Percentiles rank a stretch among this genome's conserved stretches.
These are phyloP conservation scores for Trichoderma virens DNA, from an alignment of 495 filamentous ascomycete genomes.

Conservation along the genomic window DNA sequence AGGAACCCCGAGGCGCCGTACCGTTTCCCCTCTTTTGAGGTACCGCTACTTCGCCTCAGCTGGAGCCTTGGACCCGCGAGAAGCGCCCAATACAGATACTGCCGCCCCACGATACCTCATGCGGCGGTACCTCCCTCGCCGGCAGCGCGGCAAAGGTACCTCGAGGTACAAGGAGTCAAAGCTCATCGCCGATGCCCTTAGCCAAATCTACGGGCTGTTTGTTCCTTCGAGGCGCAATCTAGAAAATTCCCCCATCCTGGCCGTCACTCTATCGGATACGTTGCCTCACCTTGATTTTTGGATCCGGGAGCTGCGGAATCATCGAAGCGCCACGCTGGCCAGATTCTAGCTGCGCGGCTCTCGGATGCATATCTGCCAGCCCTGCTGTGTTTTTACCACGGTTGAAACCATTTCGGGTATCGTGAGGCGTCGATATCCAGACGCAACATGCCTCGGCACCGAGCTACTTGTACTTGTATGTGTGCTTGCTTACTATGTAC, in stretches of 20 bases:
- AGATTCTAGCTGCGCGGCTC: too few species aligned
- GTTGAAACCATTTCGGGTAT: too few species aligned
- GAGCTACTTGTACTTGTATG: too few species aligned
- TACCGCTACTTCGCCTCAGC: too few species aligned
- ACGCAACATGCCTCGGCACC: too few species aligned
- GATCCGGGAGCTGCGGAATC: background rate
- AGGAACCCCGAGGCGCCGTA: background rate
- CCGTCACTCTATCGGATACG: background rate
- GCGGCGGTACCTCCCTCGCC: background rate
- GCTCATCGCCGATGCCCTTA: background rate
- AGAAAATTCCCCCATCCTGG: background rate
- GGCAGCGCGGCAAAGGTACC: background rate
- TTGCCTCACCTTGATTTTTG: background rate
- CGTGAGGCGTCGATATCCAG: too few species aligned
- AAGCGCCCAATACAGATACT: background rate
- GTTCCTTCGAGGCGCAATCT: slow-evolving; percentile 4
- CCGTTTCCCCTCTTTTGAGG: background rate
- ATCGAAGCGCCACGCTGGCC: too few species aligned
- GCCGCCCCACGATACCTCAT: background rate
- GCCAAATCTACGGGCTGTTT: background rate
- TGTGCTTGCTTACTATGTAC: too few species aligned
- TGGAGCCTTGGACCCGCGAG: background rate
- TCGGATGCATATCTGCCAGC: too few species aligned
- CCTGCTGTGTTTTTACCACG: too few species aligned
- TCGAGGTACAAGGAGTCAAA: background rate